Base-by-base conservation (phyloP, 2,329 filamentous ascomycete species). In the Tolypocladium tropicale region DNA sequence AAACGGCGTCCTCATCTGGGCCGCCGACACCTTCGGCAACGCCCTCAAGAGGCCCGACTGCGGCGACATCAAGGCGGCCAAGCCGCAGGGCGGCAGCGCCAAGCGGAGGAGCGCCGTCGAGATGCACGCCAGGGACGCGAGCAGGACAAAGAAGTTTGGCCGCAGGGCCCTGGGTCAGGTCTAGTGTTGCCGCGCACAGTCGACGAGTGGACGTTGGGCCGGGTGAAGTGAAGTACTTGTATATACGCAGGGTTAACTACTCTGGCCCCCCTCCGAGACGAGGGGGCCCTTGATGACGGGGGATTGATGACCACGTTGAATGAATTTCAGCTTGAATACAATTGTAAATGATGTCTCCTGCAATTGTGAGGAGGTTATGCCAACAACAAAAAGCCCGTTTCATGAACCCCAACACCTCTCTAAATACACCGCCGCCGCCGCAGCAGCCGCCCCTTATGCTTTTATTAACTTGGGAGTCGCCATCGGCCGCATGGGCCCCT, bases 1-100 rank as follows among this genome's bases (percentile, higher is more conserved):
- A 1, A 88, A 88, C 61, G 85, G 85, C 33, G 83, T 87, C 54
- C 67, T 88, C 33, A 80, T 88, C 54, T 88, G 84, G 83, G 74
- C 78, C 1, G 83, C 78, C 10, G 85, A 88, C 62, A 76, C 75
- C 9, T 88, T 88, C 69, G 79, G 75, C 14, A 73, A 77, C 62
- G 69, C 76, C 61, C 67, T 88, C 56, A 74, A 67, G 61, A 71
- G 78, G 30, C 84, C 84, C 0, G 72, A 84, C 50, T 84, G 81
- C 59, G 78, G 77, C 9, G 72, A 81, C 53, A 71, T 81, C 43
- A 68, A 72, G 53, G 71, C 76, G 0, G 75, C 74, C 1, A 63
- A 72, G 43, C 63, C 72, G 2, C 65, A 69, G 9, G 52, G 61
- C 1, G 60, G 53, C 28, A 36, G 39, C 57, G 4, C 74, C 68